Evolutionary conservation across 768 basidiomycete species (phyloP).

Genomic region (Tephrocybe sp.): DNA sequence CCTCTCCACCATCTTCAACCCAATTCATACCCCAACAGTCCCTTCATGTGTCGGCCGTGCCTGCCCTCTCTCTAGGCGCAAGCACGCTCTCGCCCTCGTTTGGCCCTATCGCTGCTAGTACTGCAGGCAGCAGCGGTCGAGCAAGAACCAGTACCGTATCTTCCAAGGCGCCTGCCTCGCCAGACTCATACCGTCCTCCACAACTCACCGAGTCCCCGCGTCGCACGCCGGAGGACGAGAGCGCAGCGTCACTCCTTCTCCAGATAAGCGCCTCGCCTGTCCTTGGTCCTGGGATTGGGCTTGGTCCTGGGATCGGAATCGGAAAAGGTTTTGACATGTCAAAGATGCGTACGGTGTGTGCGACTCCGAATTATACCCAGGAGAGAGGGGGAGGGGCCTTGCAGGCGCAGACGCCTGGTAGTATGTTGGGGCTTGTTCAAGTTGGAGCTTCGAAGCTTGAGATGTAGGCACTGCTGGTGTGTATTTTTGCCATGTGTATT

Average conservation of each 20-base stretch:
- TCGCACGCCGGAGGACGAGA: constrained; percentile 65
- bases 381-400: background rate
- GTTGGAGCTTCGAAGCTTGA: too few relatives aligned
- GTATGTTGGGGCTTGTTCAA: constrained; percentile 18
- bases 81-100: background rate
- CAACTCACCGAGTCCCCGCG: constrained; percentile 11
- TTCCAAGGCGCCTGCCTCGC: background rate
- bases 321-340: background rate
- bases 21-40: constrained; percentile 3
- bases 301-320: background rate
- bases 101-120: background rate
- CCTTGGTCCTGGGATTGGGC: background rate
- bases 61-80: constrained; percentile 8
- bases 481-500: too few relatives aligned
- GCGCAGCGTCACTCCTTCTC: constrained; percentile 62
- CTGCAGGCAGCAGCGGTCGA: background rate
- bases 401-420: constrained; percentile 21
- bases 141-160: background rate
- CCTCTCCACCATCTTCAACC: constrained; percentile 8
- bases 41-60: background rate
- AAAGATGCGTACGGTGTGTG: constrained; percentile 12
- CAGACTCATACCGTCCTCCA: constrained; percentile 8
- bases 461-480: too few relatives aligned
- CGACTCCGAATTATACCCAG: constrained; percentile 5
- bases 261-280: constrained; percentile 52